Percentiles rank a stretch among this genome's conserved stretches.
Conservation (phyloP, 176 grass and related monocot species). For the Phoenix roebelenii region DNA sequence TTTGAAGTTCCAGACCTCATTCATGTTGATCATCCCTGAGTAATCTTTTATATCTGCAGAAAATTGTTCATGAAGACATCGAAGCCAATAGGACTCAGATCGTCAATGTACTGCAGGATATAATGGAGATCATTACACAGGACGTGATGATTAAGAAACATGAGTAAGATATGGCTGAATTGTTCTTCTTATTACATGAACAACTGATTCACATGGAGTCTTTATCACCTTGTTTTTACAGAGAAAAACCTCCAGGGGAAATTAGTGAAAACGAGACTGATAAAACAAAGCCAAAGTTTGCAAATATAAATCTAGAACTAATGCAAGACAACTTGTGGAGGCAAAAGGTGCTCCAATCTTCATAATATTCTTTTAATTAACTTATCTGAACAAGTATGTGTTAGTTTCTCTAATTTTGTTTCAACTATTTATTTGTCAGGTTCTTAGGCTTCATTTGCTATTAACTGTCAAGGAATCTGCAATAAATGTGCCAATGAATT, state of each 20-base stretch:
- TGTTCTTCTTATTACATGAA: background rate
- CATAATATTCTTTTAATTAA: too few species aligned
- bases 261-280: conserved; percentile 3
- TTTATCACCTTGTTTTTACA: conserved; percentile 8
- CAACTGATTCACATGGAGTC: background rate
- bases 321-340: conserved; percentile 33
- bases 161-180: conserved; percentile 32
- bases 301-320: conserved; percentile 42
- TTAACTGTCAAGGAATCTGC: conserved; percentile 89
- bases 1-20: background rate
- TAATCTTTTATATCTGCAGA: conserved; percentile 35
- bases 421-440: conserved; percentile 34
- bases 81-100: conserved; percentile 52
- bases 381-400: background rate
- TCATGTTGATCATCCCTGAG: conserved; percentile 1
- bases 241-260: background rate
- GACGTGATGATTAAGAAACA: conserved; percentile 58
- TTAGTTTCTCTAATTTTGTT: conserved; percentile 7
- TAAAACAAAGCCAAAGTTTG: conserved; percentile 37
- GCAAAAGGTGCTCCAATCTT: conserved; percentile 45
- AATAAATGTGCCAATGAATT: conserved; percentile 67
- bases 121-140: conserved; percentile 85
- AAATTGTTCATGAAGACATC: conserved; percentile 26
- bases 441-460: conserved; percentile 74
- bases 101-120: conserved; percentile 84